A percentile compares a stretch with the other conserved stretches of the same genome.
phyloP scores from a whole-genome alignment of 73 alveolate species.

The Breviolum minutum region DNA sequence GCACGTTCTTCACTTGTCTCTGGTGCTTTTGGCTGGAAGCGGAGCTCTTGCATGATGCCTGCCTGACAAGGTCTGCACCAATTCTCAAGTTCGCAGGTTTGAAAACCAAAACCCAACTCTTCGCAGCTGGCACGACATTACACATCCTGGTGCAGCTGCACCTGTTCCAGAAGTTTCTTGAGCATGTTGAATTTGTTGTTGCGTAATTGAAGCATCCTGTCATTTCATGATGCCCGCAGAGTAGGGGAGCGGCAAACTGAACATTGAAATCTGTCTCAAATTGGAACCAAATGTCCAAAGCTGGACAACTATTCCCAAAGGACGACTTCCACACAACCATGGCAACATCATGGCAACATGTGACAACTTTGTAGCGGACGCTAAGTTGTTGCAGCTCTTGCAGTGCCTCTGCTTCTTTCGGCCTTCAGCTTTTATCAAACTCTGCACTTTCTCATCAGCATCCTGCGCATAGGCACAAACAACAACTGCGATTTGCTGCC shows the following conservation, averaged over 20 bases:
- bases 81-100: neutral
- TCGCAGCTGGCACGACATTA: too few species aligned
- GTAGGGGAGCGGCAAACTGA: too few species aligned
- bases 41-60: neutral
- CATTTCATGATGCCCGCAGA: neutral
- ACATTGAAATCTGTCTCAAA: too few species aligned
- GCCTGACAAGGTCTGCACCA: neutral
- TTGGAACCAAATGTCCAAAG: too few species aligned
- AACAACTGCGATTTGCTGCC: neutral
- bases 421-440: slow-evolving; percentile 44
- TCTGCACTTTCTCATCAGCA: neutral
- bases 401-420: slow-evolving; percentile 23
- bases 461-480: neutral
- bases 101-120: too few species aligned
- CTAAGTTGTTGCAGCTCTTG: neutral
- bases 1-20: slow-evolving; percentile 42
- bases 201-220: slow-evolving; percentile 16
- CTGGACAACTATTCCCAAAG: too few species aligned
- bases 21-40: neutral
- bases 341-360: too few species aligned
- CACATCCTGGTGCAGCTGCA: neutral
- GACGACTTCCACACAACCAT: too few species aligned
- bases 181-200: slow-evolving; percentile 40
- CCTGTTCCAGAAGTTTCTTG: slow-evolving; percentile 50
- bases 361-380: too few species aligned